Evolutionary conservation across 768 basidiomycete genomes (phyloP).

Genomic region (Floccularia luteovirens): DNA sequence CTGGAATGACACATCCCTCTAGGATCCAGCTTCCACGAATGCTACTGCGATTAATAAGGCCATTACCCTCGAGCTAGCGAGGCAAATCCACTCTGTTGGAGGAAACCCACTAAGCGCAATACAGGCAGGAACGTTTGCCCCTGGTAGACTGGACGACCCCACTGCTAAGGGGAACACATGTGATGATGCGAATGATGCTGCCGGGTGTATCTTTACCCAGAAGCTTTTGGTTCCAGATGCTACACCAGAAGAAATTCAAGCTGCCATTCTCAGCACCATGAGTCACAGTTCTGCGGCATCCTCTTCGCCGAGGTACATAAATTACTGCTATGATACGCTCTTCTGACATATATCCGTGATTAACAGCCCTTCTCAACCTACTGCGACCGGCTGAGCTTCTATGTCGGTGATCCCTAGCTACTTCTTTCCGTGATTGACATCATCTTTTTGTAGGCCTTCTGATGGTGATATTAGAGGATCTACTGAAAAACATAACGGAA

Average conservation of each 20-base stretch:
- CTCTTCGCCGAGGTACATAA: neutral
- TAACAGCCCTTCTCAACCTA: too few species aligned
- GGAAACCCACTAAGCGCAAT: constrained; percentile 52
- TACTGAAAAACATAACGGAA: too few species aligned
- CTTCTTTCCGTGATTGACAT: too few species aligned
- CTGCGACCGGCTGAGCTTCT: constrained; percentile 20
- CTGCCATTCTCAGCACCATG: constrained; percentile 33
- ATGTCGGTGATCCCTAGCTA: constrained; percentile 20
- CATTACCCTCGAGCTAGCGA: constrained; percentile 53
- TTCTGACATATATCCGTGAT: too few species aligned
- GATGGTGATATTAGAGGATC: too few species aligned
- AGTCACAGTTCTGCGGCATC: neutral
- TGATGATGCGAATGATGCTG: constrained; percentile 40
- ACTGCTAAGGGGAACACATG: constrained; percentile 52
- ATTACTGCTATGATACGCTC: neutral
- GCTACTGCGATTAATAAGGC: constrained; percentile 59
- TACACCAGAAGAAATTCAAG: constrained; percentile 47
- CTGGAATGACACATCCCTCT: constrained; percentile 1
- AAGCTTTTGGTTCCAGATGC: constrained; percentile 51
- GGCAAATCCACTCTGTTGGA: constrained; percentile 57
- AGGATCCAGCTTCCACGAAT: constrained; percentile 54
- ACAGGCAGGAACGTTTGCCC: constrained; percentile 55
- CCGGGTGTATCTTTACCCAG: constrained; percentile 58
- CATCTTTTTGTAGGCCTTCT: too few species aligned
- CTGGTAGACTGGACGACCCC: constrained; percentile 41